A percentile compares a stretch with the other conserved stretches of the same genome.
Evolutionary conservation across 164 flowering plant genomes (phyloP).

Genomic region (Sedum album): DNA sequence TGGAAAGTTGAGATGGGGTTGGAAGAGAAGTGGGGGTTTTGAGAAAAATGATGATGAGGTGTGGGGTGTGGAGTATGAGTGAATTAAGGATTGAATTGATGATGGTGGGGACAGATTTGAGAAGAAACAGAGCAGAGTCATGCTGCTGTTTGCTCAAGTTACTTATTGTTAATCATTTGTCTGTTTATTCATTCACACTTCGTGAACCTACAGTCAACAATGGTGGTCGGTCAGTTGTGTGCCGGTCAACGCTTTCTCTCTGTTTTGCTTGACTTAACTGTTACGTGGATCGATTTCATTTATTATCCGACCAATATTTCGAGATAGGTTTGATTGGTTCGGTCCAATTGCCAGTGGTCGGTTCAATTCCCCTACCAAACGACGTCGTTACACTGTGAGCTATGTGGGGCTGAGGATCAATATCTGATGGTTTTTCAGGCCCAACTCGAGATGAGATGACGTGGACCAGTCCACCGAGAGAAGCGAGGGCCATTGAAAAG

Average conservation of each 20-base stretch:
- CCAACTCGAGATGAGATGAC: neutral
- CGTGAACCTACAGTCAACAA: neutral
- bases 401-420: no score
- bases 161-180: neutral
- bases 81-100: neutral
- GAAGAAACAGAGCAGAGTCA: neutral
- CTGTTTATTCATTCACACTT: neutral
- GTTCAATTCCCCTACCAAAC: no score
- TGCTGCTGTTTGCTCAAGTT: neutral
- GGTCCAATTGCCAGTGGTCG: no score
- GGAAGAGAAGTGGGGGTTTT: neutral
- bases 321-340: no score
- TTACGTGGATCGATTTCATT: no score
- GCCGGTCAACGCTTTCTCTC: no score
- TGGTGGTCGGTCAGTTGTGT: no score
- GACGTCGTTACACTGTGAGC: no score
- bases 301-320: no score
- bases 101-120: neutral
- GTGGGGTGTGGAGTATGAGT: neutral
- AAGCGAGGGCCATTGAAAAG: neutral
- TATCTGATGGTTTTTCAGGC: neutral
- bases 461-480: neutral
- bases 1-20: neutral
- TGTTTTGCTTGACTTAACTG: no score
- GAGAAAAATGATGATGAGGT: neutral